Percentiles rank a stretch among this genome's conserved stretches.
Evolutionary conservation across 768 basidiomycete genomes (phyloP).

Genomic region (Fomitopsis pulvina): DNA sequence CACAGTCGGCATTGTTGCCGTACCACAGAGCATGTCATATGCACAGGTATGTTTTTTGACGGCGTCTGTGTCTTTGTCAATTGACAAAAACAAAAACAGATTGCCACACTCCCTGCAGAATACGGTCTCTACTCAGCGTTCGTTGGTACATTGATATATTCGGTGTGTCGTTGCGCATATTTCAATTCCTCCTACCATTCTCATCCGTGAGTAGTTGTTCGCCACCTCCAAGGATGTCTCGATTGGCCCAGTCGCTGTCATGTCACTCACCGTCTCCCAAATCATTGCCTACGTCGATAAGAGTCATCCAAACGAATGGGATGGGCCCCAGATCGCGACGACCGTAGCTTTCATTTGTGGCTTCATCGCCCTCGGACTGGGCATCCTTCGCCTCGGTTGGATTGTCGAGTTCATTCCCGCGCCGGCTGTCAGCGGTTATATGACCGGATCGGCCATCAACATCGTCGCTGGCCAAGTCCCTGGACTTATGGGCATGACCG

Average conservation of each 20-base stretch:
- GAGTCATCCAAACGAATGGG: constrained; percentile 50
- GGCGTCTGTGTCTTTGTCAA: too few species aligned
- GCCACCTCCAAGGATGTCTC: constrained; percentile 98
- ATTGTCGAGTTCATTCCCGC: constrained; percentile 90
- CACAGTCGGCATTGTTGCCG: constrained; percentile 86
- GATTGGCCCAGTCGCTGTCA: constrained; percentile 99
- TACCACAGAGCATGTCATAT: constrained; percentile 93
- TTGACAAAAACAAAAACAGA: too few species aligned
- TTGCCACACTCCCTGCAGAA: constrained; percentile 76
- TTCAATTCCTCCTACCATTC: background rate
- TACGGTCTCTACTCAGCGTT: constrained; percentile 95
- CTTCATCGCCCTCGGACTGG: constrained; percentile 86
- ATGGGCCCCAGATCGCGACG: constrained; percentile 72
- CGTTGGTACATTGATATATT: constrained; percentile 80
- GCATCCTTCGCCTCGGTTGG: constrained; percentile 88
- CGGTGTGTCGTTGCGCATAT: constrained; percentile 48
- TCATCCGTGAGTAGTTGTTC: constrained; percentile 55
- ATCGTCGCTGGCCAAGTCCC: constrained; percentile 88
- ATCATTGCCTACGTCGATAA: constrained; percentile 65
- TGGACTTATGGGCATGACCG: constrained; percentile 79
- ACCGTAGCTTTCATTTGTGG: constrained; percentile 82
- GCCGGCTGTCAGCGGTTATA: constrained; percentile 83
- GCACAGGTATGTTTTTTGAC: constrained; percentile 50
- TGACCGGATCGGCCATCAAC: constrained; percentile 97
- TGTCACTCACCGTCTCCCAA: constrained; percentile 84